Evolutionary conservation across 2,329 filamentous ascomycete species (phyloP).

Genomic region (Calonectria henricotiae): DNA sequence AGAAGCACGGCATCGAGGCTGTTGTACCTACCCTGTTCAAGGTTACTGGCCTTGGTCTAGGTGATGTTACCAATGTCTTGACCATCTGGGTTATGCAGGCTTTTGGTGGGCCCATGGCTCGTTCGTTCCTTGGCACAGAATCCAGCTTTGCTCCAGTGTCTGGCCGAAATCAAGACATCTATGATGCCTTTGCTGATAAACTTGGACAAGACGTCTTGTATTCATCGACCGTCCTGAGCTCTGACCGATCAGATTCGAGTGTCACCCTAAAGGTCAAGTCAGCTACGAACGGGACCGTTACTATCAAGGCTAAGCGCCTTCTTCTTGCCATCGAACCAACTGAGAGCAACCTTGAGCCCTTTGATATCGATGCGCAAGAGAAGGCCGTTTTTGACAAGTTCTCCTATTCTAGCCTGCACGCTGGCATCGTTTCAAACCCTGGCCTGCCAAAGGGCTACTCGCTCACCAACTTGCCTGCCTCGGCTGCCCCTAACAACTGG

Average conservation of each 20-base stretch:
- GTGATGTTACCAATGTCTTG: conserved; percentile 61
- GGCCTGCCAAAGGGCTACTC: conserved; percentile 47
- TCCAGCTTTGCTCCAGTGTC: conserved; percentile 56
- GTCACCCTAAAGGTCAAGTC: conserved; percentile 52
- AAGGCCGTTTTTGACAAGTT: conserved; percentile 56
- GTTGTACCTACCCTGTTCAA: conserved; percentile 61
- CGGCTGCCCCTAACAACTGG: conserved; percentile 45
- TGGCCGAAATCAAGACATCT: conserved; percentile 60
- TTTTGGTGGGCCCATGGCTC: conserved; percentile 58
- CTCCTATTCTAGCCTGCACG: conserved; percentile 55
- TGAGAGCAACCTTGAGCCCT: conserved; percentile 53
- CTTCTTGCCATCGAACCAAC: conserved; percentile 59
- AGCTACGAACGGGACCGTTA: conserved; percentile 46
- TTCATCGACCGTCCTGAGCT: conserved; percentile 55
- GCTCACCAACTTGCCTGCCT: conserved; percentile 47
- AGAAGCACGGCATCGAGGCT: conserved; percentile 64
- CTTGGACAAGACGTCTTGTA: conserved; percentile 59
- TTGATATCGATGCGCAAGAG: conserved; percentile 56
- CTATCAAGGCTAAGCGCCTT: conserved; percentile 56
- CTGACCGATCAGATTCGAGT: conserved; percentile 51
- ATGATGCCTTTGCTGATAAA: conserved; percentile 56
- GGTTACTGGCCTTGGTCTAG: conserved; percentile 63
- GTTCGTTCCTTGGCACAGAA: conserved; percentile 53
- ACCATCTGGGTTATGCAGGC: conserved; percentile 65
- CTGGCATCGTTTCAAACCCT: conserved; percentile 53